phyloP scores from a whole-genome alignment of 208 protist species.

The Trypanosoma congolense region DNA sequence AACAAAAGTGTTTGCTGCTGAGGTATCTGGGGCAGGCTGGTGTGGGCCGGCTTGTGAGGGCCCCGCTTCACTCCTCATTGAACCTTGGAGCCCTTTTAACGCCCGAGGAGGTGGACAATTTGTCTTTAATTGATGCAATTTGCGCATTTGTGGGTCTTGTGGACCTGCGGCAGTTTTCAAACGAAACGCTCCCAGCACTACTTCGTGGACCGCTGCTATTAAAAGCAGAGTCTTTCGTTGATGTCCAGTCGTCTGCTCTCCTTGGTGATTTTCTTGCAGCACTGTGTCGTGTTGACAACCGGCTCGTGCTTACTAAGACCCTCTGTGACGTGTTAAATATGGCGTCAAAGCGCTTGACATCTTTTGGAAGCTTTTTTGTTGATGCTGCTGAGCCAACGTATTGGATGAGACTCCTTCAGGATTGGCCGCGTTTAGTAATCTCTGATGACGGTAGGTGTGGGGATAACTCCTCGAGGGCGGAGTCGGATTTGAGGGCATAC shows the following conservation, averaged over 20 bases:
- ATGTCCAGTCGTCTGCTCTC: slow-evolving; percentile 6
- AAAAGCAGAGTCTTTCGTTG: background rate
- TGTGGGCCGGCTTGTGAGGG: slow-evolving; percentile 38
- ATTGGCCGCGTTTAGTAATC: background rate
- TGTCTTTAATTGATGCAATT: slow-evolving; percentile 39
- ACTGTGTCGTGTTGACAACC: slow-evolving; percentile 9
- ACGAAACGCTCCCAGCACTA: slow-evolving; percentile 23
- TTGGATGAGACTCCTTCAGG: slow-evolving; percentile 12
- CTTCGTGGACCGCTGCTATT: slow-evolving; percentile 22
- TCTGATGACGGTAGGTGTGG: background rate
- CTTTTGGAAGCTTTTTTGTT: slow-evolving; percentile 20
- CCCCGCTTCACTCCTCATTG: slow-evolving; percentile 20
- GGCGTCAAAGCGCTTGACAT: background rate
- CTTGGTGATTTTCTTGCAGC: slow-evolving; percentile 16
- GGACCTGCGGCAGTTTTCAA: slow-evolving; percentile 51
- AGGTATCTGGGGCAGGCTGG: slow-evolving; percentile 48
- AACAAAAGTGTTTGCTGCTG: slow-evolving; percentile 40
- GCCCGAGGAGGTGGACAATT: slow-evolving; percentile 24
- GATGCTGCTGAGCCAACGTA: slow-evolving; percentile 13
- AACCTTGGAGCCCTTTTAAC: slow-evolving; percentile 28
- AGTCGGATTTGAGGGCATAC: slow-evolving; percentile 14
- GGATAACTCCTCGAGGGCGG: background rate
- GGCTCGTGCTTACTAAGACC: background rate
- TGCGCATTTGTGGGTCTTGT: slow-evolving; percentile 51
- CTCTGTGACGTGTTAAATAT: background rate